A percentile compares a stretch with the other conserved stretches of the same genome.
phyloP scores from a whole-genome alignment of 2,329 filamentous ascomycete species.

The Aspergillus unguis region DNA sequence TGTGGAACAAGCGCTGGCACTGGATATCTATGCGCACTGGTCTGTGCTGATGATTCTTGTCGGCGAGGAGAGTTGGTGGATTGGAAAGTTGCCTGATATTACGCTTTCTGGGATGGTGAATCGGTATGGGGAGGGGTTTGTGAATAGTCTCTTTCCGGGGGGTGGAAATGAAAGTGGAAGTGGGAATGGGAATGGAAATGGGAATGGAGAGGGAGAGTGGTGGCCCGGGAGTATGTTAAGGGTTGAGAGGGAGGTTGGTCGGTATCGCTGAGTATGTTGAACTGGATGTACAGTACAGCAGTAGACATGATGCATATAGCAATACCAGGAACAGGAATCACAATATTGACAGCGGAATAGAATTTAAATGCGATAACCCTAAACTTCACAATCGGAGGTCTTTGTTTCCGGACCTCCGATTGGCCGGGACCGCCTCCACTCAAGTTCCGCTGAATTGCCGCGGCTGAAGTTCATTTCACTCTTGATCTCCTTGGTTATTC shows the following conservation, averaged over 20 bases:
- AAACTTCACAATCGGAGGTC: too few species aligned
- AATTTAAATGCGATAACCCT: too few species aligned
- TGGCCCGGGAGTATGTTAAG: conserved; percentile 2
- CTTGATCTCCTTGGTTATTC: too few species aligned
- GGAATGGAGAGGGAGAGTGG: background rate
- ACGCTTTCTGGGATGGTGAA: background rate
- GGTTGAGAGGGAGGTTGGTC: background rate
- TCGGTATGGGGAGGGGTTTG: conserved; percentile 2
- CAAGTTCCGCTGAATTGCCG: too few species aligned
- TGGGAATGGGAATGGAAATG: background rate
- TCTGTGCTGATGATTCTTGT: conserved; percentile 1
- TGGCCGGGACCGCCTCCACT: too few species aligned
- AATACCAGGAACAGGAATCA: too few species aligned
- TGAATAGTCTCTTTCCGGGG: background rate
- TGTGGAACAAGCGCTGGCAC: background rate
- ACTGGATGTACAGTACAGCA: too few species aligned
- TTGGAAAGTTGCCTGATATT: conserved; percentile 1
- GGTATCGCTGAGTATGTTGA: background rate
- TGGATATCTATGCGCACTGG: conserved; percentile 6
- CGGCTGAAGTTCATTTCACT: too few species aligned
- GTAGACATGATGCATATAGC: too few species aligned
- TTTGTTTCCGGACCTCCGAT: too few species aligned
- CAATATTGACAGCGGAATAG: too few species aligned
- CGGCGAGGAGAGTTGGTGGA: background rate
- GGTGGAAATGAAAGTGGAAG: background rate